phyloP scores from a whole-genome alignment of 352 stramenopile species.

The Pythium sukuiense region DNA sequence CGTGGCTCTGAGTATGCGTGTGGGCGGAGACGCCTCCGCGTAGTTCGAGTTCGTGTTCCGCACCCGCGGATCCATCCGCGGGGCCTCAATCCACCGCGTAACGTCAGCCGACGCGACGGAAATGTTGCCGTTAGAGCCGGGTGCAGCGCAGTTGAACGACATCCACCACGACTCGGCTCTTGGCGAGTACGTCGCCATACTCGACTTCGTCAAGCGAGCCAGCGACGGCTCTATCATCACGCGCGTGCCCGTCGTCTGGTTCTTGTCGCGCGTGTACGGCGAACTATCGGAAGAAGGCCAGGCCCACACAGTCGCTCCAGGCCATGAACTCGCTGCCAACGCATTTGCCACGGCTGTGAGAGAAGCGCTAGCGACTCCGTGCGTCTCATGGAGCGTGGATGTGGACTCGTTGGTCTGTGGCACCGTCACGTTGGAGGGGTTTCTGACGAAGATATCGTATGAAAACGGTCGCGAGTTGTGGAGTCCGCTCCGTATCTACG shows the following conservation, averaged over 20 bases:
- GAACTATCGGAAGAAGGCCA: not conserved
- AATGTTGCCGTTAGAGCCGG: not conserved
- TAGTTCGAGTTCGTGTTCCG: not conserved
- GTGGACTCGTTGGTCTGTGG: not conserved
- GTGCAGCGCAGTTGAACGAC: not conserved
- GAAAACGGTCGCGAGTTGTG: not conserved
- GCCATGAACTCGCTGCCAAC: not conserved
- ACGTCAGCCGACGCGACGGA: no score
- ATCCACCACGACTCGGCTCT: not conserved
- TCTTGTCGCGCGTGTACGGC: not conserved
- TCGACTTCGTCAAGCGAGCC: not conserved
- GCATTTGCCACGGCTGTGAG: not conserved
- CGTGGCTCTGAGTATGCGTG: not conserved
- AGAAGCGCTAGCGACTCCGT: not conserved
- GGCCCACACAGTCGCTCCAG: no score
- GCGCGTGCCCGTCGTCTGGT: not conserved
- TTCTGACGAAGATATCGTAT: not conserved
- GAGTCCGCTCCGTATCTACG: not conserved
- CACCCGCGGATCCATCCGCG: no score
- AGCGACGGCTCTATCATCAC: not conserved
- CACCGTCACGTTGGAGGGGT: not conserved
- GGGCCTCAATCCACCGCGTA: not conserved
- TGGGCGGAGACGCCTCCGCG: not conserved
- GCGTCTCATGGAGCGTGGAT: not conserved
- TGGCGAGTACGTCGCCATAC: not conserved